These are phyloP conservation scores for Pseudocercospora fuligena DNA, from an alignment of 2,329 filamentous ascomycete species.

Conservation along the genomic window DNA sequence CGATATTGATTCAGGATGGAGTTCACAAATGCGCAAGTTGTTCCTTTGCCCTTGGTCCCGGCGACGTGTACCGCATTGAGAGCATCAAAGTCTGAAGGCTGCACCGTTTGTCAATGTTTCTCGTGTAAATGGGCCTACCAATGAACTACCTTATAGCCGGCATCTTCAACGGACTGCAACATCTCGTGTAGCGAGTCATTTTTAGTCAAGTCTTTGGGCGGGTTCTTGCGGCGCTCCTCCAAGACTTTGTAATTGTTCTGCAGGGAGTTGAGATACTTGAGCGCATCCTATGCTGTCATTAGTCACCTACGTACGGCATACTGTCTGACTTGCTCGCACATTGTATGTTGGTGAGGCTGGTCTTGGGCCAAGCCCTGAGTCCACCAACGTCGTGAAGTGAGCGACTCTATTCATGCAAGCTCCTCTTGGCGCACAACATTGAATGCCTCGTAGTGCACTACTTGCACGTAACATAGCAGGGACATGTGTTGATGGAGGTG, in stretches of 20 bases:
- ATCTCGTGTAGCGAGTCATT: background rate
- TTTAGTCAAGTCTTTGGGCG: background rate
- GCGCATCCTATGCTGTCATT: background rate
- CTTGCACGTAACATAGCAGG: background rate
- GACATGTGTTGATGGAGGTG: background rate
- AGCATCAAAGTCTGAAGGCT: background rate
- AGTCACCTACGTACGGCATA: background rate
- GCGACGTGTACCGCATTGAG: slow-evolving; percentile 69
- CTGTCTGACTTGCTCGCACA: background rate
- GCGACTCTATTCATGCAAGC: background rate
- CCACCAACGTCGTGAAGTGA: background rate
- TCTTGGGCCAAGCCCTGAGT: background rate
- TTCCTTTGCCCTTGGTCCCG: slow-evolving; percentile 91
- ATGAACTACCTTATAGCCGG: background rate
- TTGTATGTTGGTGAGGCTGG: background rate
- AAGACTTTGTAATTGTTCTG: background rate
- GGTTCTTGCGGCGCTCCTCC: background rate
- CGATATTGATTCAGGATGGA: slow-evolving; percentile 60
- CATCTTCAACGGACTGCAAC: background rate
- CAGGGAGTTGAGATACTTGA: background rate
- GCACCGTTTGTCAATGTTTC: background rate
- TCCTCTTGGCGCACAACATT: background rate
- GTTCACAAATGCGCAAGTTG: slow-evolving; percentile 79
- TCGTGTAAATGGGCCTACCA: background rate
- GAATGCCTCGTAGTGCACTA: background rate